These are phyloP conservation scores for Dipodascus albidus DNA, from an alignment of 805 yeast species.

Conservation along the genomic window DNA sequence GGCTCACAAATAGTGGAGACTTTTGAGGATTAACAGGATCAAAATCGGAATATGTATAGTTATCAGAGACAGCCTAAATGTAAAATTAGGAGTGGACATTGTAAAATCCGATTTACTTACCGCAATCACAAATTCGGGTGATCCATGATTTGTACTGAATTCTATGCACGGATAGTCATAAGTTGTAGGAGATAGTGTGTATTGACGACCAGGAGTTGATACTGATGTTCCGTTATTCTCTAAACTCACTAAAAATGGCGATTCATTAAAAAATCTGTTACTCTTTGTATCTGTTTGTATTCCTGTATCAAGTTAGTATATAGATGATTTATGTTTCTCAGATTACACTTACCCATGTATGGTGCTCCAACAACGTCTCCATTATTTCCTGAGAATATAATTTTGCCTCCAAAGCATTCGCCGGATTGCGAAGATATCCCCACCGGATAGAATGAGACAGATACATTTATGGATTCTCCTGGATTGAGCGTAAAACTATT, in stretches of 20 bases:
- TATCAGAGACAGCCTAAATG: neutral
- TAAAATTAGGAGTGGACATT: neutral
- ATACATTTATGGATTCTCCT: neutral
- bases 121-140: neutral
- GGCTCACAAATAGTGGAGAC: neutral
- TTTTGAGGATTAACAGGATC: neutral
- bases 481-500: neutral
- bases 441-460: neutral
- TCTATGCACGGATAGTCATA: neutral
- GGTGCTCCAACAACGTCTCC: neutral
- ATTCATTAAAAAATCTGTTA: neutral
- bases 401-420: neutral
- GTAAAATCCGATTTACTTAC: neutral
- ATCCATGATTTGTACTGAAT: neutral
- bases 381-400: neutral
- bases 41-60: neutral
- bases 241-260: neutral
- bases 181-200: neutral
- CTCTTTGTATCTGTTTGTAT: neutral
- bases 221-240: neutral
- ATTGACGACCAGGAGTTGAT: neutral
- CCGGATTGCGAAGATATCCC: neutral
- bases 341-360: neutral
- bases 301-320: neutral
- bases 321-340: neutral